Base-by-base conservation (phyloP, 306 rosid species). In the Begonia peltatifolia region DNA sequence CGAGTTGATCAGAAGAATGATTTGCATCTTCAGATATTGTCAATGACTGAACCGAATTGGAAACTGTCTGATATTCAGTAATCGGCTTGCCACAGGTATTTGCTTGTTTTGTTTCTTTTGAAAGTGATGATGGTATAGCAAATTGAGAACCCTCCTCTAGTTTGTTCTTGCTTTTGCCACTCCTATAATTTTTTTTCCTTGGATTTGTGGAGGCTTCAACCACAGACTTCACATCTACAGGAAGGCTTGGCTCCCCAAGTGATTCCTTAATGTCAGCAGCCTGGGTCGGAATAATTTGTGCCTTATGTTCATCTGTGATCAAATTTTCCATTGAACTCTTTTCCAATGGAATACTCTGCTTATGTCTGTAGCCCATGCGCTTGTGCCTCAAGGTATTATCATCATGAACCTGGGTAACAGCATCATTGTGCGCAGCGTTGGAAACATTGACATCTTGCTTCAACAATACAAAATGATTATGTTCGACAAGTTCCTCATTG, bases 111-210 rank as follows among this genome's bases (percentile, higher is more conserved):
- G 73, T 57, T 59, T 76, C 92, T 63, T 76, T 76, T 47, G 82
- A 67, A n/a, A 57, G 18, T 41, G 58, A 60, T 10, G 62, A 61
- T 57, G 72, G 63, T 47, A 51, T 15, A 48, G 78, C 59, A 57
- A 70, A 65, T 30, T 56, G 41, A 25, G 70, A 71, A 56, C 63
- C 53, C 41, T 63, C 81, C 30, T 86, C 94, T 48, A 68, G 65
- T 68, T 68, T 83, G 52, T 73, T 83, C 76, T 77, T 85, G 72
- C 63, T 76, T 81, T 67, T 90, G 36, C 67, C 72, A 76, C 42
- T 81, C 78, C 74, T 73, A 63, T 38, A 70, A 69, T 67, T 68
- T 71, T 81, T 90, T 87, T 70, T 86, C 83, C 79, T 80, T 52
- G 64, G 68, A 60, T 71, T 66, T 41, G 62, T 63, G 42, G 80